These are phyloP conservation scores for Paramecium sonneborni DNA, from an alignment of 73 alveolate species.

Conservation along the genomic window DNA sequence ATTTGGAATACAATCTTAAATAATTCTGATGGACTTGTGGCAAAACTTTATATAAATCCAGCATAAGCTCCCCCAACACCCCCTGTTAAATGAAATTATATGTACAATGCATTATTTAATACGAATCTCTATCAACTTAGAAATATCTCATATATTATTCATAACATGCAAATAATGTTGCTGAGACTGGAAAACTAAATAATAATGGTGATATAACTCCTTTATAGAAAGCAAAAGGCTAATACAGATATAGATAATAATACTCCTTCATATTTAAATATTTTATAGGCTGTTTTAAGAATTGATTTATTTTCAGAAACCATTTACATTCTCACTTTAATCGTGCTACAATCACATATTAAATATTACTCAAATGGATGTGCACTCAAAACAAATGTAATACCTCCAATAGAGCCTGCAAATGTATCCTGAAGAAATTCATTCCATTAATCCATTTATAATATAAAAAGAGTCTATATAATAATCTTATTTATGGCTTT, in stretches of 20 bases:
- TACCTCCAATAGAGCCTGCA: slow-evolving; percentile 15
- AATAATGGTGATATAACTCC: slow-evolving; percentile 41
- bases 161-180: background rate
- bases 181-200: slow-evolving; percentile 42
- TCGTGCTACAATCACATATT: background rate
- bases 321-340: slow-evolving; percentile 45
- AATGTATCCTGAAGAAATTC: background rate
- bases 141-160: slow-evolving; percentile 38
- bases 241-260: background rate
- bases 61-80: slow-evolving; percentile 36
- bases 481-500: background rate
- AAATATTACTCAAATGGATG: slow-evolving; percentile 17
- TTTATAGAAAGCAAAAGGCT: slow-evolving; percentile 51
- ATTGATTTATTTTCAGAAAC: background rate
- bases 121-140: background rate
- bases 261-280: slow-evolving; percentile 31
- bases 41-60: slow-evolving; percentile 41
- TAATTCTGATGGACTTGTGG: slow-evolving; percentile 11
- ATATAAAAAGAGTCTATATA: background rate
- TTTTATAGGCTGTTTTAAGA: background rate
- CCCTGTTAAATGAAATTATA: background rate
- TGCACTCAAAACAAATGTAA: background rate
- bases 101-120: background rate
- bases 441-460: background rate
- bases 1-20: slow-evolving; percentile 4